A percentile compares a stretch with the other conserved stretches of the same genome.
These are phyloP conservation scores for Pueraria montana DNA, from an alignment of 306 rosid genomes.

Conservation along the genomic window DNA sequence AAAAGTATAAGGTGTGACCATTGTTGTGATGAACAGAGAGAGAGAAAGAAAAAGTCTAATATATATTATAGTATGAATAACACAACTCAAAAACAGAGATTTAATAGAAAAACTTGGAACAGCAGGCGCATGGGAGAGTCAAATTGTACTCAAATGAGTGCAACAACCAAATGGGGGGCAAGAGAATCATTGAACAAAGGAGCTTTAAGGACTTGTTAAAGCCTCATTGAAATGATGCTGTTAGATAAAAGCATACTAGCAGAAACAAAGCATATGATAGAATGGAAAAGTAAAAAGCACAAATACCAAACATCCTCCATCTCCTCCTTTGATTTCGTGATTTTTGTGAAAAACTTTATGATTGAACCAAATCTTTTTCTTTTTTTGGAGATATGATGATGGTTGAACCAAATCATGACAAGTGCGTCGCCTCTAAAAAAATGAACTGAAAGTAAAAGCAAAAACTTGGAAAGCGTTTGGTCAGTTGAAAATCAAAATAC, in stretches of 20 bases:
- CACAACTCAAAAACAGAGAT: not conserved
- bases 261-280: not conserved
- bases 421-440: too few species aligned
- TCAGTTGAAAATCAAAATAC: not conserved
- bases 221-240: conserved; percentile 39
- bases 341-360: not conserved
- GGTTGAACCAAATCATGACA: not conserved
- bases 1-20: not conserved
- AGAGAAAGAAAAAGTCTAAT: not conserved
- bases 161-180: conserved; percentile 36
- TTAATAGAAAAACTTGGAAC: not conserved
- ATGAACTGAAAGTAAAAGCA: not conserved
- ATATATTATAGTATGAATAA: too few species aligned
- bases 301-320: conserved; percentile 5
- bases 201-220: conserved; percentile 5
- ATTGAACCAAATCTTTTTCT: not conserved
- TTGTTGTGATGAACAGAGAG: not conserved
- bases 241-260: conserved; percentile 2
- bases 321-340: conserved; percentile 34
- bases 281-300: not conserved
- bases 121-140: conserved; percentile 3
- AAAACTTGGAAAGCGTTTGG: not conserved
- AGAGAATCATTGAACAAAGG: not conserved
- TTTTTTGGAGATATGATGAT: not conserved
- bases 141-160: conserved; percentile 37